Evolutionary conservation across 2,329 filamentous ascomycete species (phyloP), one percentile per base, ranked within the genome.

Genomic region (Dactylellina drechsleri): DNA sequence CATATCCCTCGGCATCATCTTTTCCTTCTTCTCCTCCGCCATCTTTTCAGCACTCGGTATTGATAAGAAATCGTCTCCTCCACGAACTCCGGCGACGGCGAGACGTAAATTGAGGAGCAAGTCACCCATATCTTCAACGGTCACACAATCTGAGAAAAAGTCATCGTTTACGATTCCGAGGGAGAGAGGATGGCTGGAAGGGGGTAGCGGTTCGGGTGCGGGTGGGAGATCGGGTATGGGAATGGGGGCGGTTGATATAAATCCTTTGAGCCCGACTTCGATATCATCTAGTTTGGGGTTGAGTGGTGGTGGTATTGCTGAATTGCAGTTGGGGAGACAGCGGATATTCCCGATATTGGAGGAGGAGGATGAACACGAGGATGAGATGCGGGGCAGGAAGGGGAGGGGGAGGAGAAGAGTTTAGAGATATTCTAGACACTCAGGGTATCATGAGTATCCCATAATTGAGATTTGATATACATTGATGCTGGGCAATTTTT

Each of bases 341-440:
- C 64, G 40, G 64, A 75, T 75, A 58, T 75, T 75, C 41, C 71
- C 71, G 45, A 75, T 75, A 52, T 16, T 75, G 16, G 71, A 75
- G 49, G 71, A 75, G 23, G 71, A 75, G 53, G 71, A 75, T 40
- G 71, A 75, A 28, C 64, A 64, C 15, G 71, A 75, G 23, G 58
- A 75, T 20, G 71, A 75, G 2, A 28, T 54, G 20, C 41, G 47
- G 36, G 57, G 71, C 13, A 52, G 71, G 45, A 75, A 68, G 20
- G 71, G 71, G 23, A 68, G 45, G 23, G 31, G 31, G 10, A 36
- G 31, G 31, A 36, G 31, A 36, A 36, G 31, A 8, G 10, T 36
- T 10, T 36, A 10, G 31, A 36, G 31, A 36, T 5, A 1, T 36
- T 36, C 10, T 5, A 36, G 31, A 36, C 31, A 7, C 31, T 36